Conservation (phyloP, 768 basidiomycete genomes). For the Pisolithus orientalis region DNA sequence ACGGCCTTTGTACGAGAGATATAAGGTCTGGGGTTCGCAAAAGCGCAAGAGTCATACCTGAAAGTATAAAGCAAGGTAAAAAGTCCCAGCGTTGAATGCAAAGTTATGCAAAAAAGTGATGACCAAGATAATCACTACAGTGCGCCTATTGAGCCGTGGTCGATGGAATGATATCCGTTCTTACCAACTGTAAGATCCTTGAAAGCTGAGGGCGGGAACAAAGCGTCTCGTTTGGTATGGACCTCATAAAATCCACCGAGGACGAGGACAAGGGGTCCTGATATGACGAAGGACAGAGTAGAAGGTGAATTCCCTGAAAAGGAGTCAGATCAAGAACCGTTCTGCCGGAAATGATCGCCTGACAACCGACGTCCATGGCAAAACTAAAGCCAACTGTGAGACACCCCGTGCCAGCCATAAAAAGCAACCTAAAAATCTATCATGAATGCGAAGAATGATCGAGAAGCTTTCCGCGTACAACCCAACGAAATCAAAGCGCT, state of each 20-base stretch:
- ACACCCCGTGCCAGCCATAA: slow-evolving; percentile 68
- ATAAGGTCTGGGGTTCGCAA: slow-evolving; percentile 1
- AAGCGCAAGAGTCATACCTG: slow-evolving; percentile 44
- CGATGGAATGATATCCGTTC: slow-evolving; percentile 16
- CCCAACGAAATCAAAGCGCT: slow-evolving; percentile 71
- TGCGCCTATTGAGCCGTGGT: slow-evolving; percentile 7
- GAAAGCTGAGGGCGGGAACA: slow-evolving; percentile 66
- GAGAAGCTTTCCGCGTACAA: slow-evolving; percentile 45
- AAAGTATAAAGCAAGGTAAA: slow-evolving; percentile 78
- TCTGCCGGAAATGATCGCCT: slow-evolving; percentile 20
- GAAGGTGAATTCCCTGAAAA: slow-evolving; percentile 54
- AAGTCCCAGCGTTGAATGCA: slow-evolving; percentile 79
- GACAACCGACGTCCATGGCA: slow-evolving; percentile 63
- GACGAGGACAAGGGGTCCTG: slow-evolving; percentile 50
- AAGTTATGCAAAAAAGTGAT: slow-evolving; percentile 79
- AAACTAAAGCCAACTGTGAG: slow-evolving; percentile 79
- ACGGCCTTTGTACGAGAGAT: slow-evolving; percentile 44
- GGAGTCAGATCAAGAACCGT: slow-evolving; percentile 8
- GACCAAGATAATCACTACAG: slow-evolving; percentile 54
- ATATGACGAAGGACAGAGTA: slow-evolving; percentile 53
- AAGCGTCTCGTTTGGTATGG: slow-evolving; percentile 57
- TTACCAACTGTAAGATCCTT: slow-evolving; percentile 53
- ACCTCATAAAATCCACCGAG: slow-evolving; percentile 64
- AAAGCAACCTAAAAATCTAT: slow-evolving; percentile 46
- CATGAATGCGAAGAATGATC: slow-evolving; percentile 12